phyloP scores from a whole-genome alignment of 495 filamentous ascomycete genomes.

The Aspergillus steynii region DNA sequence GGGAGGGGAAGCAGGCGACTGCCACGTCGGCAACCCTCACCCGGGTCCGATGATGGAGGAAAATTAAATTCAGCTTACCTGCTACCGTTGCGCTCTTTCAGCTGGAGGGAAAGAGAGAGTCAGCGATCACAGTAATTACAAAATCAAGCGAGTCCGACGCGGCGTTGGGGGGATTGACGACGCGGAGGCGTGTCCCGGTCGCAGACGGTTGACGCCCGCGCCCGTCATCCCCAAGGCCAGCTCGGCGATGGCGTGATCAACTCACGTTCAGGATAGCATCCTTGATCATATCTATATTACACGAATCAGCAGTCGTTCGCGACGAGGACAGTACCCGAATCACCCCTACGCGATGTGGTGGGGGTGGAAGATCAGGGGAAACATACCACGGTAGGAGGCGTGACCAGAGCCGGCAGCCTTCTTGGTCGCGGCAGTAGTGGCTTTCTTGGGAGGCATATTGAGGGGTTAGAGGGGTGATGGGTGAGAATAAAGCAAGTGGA shows the following conservation, averaged over 20 bases:
- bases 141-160: slow-evolving; percentile 18
- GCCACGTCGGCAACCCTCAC: slow-evolving; percentile 22
- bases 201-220: slow-evolving; percentile 30
- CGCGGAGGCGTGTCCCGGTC: slow-evolving; percentile 45
- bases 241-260: slow-evolving; percentile 42
- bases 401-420: slow-evolving; percentile 44
- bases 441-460: slow-evolving; percentile 59
- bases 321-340: slow-evolving; percentile 34
- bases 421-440: slow-evolving; percentile 24
- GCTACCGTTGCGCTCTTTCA: slow-evolving; percentile 66
- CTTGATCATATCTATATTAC: slow-evolving; percentile 64
- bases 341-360: slow-evolving; percentile 45
- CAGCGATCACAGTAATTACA: slow-evolving; percentile 29
- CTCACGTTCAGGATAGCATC: slow-evolving; percentile 68
- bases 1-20: slow-evolving; percentile 5
- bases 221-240: slow-evolving; percentile 35
- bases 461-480: slow-evolving; percentile 19
- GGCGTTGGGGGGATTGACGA: slow-evolving; percentile 29
- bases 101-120: slow-evolving; percentile 42
- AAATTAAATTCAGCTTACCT: slow-evolving; percentile 50
- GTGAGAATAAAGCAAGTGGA: slow-evolving; percentile 16
- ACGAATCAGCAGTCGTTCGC: slow-evolving; percentile 52
- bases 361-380: slow-evolving; percentile 42
- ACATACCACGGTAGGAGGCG: slow-evolving; percentile 63
- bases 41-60: slow-evolving; percentile 13